Conservation (phyloP, 345 rosid genomes). For the Corchorus olitorius region DNA sequence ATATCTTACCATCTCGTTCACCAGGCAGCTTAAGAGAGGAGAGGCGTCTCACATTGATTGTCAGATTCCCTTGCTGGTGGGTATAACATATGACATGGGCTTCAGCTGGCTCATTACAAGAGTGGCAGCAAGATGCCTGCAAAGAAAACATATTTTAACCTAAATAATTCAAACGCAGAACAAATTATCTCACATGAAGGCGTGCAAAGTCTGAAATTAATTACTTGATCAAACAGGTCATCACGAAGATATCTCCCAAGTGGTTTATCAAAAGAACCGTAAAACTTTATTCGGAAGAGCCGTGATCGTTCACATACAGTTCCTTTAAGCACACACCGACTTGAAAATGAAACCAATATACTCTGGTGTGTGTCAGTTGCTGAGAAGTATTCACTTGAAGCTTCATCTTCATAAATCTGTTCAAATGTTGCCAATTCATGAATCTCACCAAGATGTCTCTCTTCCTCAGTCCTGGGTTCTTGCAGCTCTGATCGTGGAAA, state of each 20-base stretch:
- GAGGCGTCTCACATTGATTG: conserved; percentile 77
- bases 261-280: conserved; percentile 95
- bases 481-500: conserved; percentile 37
- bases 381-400: conserved; percentile 70
- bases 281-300: conserved; percentile 87
- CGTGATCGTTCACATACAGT: conserved; percentile 93
- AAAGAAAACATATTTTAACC: conserved; percentile 20
- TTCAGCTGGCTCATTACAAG: conserved; percentile 82
- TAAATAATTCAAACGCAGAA: conserved; percentile 9
- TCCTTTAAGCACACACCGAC: conserved; percentile 78
- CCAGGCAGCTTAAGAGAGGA: conserved; percentile 76
- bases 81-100: conserved; percentile 90
- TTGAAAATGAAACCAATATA: conserved; percentile 88
- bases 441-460: conserved; percentile 35
- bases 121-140: conserved; percentile 65
- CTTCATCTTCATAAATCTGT: conserved; percentile 51
- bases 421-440: conserved; percentile 45
- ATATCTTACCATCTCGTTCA: conserved; percentile 89
- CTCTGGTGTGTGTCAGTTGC: conserved; percentile 87
- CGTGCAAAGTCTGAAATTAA: conserved; percentile 2
- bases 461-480: conserved; percentile 41
- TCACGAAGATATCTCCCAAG: conserved; percentile 84
- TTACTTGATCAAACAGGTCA: conserved; percentile 88
- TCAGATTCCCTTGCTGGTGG: conserved; percentile 97
- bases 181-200: neutral